Evolutionary conservation across 2,329 filamentous ascomycete species (phyloP).

Genomic region (Curvularia sp.): DNA sequence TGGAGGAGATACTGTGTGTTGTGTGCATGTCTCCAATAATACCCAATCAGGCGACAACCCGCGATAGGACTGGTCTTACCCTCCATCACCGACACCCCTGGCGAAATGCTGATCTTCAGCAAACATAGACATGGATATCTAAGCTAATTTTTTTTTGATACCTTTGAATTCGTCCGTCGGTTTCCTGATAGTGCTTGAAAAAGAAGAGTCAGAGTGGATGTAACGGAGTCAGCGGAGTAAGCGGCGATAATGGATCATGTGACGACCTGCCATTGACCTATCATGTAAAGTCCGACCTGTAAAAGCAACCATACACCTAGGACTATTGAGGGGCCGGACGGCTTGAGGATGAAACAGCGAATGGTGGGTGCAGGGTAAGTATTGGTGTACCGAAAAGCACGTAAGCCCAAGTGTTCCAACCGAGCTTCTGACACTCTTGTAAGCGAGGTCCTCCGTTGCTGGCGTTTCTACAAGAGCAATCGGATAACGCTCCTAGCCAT

Average conservation of each 20-base stretch:
- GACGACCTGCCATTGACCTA: neutral
- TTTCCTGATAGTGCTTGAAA: neutral
- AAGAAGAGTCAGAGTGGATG: neutral
- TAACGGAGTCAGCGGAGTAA: conserved; percentile 10
- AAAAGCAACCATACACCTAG: neutral
- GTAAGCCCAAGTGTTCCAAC: neutral
- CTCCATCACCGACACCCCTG: neutral
- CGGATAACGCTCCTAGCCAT: neutral
- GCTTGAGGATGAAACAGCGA: neutral
- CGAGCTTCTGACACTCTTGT: neutral
- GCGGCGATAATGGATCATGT: conserved; percentile 12
- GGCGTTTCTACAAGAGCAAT: neutral
- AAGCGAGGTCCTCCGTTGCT: neutral
- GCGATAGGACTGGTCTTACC: conserved; percentile 1
- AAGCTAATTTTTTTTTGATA: neutral
- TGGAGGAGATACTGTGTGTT: neutral
- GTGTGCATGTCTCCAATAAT: neutral
- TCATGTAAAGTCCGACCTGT: neutral
- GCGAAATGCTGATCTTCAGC: neutral
- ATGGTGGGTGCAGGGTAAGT: neutral
- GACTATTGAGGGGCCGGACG: neutral
- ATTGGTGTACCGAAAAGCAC: neutral
- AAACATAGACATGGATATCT: neutral
- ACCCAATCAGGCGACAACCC: conserved; percentile 1
- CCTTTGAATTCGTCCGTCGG: neutral